Conservation (phyloP, 352 stramenopile genomes). For the Globisporangium acanthophoron region DNA sequence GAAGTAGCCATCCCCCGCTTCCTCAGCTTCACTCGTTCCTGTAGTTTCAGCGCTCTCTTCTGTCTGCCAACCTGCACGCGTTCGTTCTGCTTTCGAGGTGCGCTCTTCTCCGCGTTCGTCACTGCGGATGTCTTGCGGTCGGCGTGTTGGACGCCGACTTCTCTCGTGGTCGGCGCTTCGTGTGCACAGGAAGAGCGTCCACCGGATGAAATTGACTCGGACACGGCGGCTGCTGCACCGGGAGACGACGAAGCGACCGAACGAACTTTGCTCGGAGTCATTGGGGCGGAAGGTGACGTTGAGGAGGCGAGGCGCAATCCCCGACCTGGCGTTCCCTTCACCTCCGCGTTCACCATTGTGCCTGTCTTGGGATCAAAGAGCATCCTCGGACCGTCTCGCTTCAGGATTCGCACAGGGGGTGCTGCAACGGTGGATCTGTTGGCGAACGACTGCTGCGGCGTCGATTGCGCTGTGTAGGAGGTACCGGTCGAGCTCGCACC, state of each 20-base stretch:
- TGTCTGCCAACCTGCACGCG: background rate
- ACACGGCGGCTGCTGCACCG: too few species aligned
- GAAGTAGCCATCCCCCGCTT: background rate
- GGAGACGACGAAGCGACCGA: background rate
- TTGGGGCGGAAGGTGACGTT: background rate
- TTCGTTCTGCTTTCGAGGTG: background rate
- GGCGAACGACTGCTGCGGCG: background rate
- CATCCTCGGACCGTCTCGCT: constrained; percentile 50
- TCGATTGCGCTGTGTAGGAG: background rate
- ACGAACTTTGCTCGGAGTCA: background rate
- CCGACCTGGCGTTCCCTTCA: constrained; percentile 1
- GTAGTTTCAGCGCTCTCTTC: background rate
- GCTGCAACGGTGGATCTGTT: background rate
- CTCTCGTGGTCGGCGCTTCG: background rate
- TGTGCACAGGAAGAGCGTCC: too few species aligned
- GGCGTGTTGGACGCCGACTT: background rate
- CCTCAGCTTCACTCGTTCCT: background rate
- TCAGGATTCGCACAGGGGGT: constrained; percentile 42
- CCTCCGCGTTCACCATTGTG: constrained; percentile 41
- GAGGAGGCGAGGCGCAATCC: background rate
- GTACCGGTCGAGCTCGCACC: too few species aligned
- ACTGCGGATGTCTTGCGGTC: background rate
- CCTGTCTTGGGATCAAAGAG: constrained; percentile 71
- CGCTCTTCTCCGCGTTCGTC: background rate
- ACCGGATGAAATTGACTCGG: background rate